Base-by-base conservation (phyloP, 2,329 filamentous ascomycete genomes). In the Pezicula radicicola region DNA sequence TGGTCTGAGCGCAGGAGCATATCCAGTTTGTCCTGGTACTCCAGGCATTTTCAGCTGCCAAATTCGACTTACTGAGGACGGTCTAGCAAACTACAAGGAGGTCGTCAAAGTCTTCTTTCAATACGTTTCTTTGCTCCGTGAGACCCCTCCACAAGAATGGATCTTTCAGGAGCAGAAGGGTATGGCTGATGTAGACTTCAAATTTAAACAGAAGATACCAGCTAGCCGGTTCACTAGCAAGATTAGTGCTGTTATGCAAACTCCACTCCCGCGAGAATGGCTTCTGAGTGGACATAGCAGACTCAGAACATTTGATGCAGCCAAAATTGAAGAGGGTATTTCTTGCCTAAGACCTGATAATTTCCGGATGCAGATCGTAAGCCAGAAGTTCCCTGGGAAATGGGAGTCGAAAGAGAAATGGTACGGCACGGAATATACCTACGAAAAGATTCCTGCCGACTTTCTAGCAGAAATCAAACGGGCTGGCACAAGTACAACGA, bases 361-460 rank as follows among this genome's bases (percentile, higher is more conserved):
- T 66, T 91, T 97, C 73, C 83, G 90, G 28, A 80, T 97, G 68
- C 86, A 84, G 2, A 78, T 97, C 46, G 84, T 95, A 27, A 93
- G 91, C 21, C 89, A 91, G 64, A 87, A 89, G 8, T 88, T 86
- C 60, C 92, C 92, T 0, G 92, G 91, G 0, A 80, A 83, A 48
- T 97, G 91, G 89, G 81, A 95, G 58, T 74, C 86, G 67, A 95
- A 88, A 66, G 94, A 99, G 74, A 91, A 92, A 67, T 99, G 94
- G 94, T 99, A 99, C 63, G 93, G 93, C 8, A 99, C 94, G 0
- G 92, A 97, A 65, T 96, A 97, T 72, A 89, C 84, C 57, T 80
- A 86, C 30, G 88, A 95, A 66, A 87, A 84, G 65, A 89, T 99
- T 35, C 85, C 92, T 0, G 67, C 78, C 13, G 84, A 91, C 16